These are phyloP conservation scores for Tephrocybe sp. DNA, from an alignment of 768 basidiomycete genomes.

Conservation along the genomic window DNA sequence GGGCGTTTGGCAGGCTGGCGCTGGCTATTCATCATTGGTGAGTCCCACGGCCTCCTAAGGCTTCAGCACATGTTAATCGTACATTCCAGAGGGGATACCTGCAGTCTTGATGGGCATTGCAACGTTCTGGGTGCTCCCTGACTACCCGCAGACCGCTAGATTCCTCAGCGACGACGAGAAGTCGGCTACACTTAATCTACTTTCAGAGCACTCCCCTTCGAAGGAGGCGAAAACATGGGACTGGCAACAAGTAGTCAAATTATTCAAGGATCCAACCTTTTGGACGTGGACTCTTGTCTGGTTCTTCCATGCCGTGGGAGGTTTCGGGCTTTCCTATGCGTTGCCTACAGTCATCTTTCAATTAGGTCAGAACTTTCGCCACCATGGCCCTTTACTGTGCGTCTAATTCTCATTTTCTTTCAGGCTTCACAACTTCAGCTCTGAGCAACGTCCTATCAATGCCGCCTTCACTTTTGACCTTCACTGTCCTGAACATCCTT, in stretches of 20 bases:
- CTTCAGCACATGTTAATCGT: not conserved
- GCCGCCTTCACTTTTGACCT: constrained; percentile 12
- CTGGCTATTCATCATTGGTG: constrained; percentile 16
- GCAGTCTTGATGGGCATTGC: constrained; percentile 13
- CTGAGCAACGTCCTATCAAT: constrained; percentile 14
- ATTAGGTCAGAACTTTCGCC: constrained; percentile 1
- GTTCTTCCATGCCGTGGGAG: constrained; percentile 16
- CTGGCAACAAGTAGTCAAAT: constrained; percentile 4
- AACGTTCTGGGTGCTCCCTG: constrained; percentile 12
- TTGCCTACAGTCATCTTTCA: constrained; percentile 15
- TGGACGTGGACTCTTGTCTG: constrained; percentile 10
- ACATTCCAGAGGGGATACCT: constrained; percentile 9
- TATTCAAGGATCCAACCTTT: constrained; percentile 12
- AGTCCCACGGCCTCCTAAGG: not conserved
- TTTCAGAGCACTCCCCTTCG: constrained; percentile 10
- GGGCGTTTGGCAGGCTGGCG: constrained; percentile 16
- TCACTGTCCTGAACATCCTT: constrained; percentile 14
- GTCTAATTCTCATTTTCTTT: not conserved
- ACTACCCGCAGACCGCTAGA: constrained; percentile 14
- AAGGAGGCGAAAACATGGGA: constrained; percentile 14
- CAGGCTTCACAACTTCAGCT: constrained; percentile 15
- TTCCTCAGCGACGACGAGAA: constrained; percentile 12
- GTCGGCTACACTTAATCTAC: constrained; percentile 1
- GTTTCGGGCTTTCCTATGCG: constrained; percentile 13
- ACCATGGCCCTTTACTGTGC: not conserved